Evolutionary conservation across 208 protist genomes (phyloP).

Genomic region (Leishmania aethiopica): DNA sequence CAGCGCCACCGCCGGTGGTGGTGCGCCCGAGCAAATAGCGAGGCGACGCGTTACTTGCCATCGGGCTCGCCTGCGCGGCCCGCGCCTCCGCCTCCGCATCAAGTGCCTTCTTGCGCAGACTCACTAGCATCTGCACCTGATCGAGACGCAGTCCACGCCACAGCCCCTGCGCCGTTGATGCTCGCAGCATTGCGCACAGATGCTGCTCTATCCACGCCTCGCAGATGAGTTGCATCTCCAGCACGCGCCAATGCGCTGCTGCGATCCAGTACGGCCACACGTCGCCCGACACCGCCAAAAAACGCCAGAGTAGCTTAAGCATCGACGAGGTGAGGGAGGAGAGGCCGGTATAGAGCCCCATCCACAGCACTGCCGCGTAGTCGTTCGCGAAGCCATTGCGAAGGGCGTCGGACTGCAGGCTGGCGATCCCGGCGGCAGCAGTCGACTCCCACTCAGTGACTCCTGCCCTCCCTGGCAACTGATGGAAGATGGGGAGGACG

Average conservation of each 20-base stretch:
- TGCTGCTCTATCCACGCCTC: constrained; percentile 27
- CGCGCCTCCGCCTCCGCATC: constrained; percentile 2
- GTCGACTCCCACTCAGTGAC: background rate
- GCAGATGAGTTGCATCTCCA: constrained; percentile 24
- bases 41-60: background rate
- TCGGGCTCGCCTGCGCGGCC: background rate
- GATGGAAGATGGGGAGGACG: constrained; percentile 23
- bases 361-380: constrained; percentile 24
- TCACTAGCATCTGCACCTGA: constrained; percentile 22
- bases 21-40: background rate
- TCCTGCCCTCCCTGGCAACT: background rate
- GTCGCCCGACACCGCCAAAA: constrained; percentile 8
- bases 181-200: constrained; percentile 15
- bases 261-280: constrained; percentile 24
- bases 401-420: background rate
- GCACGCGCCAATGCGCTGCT: constrained; percentile 21
- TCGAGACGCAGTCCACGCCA: constrained; percentile 21
- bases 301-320: constrained; percentile 27
- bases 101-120: constrained; percentile 6
- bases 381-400: constrained; percentile 8
- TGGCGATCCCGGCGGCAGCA: background rate
- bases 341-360: constrained; percentile 23
- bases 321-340: constrained; percentile 21
- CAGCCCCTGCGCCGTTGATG: constrained; percentile 13
- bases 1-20: background rate